A percentile compares a stretch with the other conserved stretches of the same genome.
These are phyloP conservation scores for Zymoseptoria tritici DNA, from an alignment of 2,329 filamentous ascomycete species.

Conservation along the genomic window DNA sequence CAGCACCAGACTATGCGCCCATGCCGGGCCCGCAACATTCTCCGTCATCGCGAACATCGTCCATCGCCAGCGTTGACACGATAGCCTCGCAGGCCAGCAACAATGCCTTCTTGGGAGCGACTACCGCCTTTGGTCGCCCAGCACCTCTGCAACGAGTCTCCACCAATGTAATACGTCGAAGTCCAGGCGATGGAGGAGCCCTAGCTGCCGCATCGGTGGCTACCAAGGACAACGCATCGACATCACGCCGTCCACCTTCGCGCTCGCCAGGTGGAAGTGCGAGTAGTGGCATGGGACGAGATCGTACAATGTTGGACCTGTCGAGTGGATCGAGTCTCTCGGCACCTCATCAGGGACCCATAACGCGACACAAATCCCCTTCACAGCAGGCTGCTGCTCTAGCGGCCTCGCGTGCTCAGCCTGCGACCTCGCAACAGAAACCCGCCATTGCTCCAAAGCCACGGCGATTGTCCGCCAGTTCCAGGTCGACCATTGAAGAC, in stretches of 20 bases:
- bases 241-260: conserved; percentile 10
- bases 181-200: conserved; percentile 2
- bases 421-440: conserved; percentile 7
- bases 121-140: conserved; percentile 42
- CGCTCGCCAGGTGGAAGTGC: conserved; percentile 5
- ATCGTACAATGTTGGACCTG: conserved; percentile 2
- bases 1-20: conserved; percentile 10
- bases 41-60: conserved; percentile 18
- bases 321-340: conserved; percentile 5
- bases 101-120: conserved; percentile 44
- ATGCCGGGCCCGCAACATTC: conserved; percentile 14
- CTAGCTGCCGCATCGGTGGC: neutral
- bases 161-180: conserved; percentile 11
- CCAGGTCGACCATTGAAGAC: conserved; percentile 2
- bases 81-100: conserved; percentile 19
- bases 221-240: neutral
- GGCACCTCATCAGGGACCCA: conserved; percentile 2
- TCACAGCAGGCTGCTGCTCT: conserved; percentile 25
- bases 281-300: conserved; percentile 2
- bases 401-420: conserved; percentile 20
- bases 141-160: conserved; percentile 11
- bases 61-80: conserved; percentile 17
- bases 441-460: conserved; percentile 26
- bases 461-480: conserved; percentile 18
- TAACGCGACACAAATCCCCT: conserved; percentile 15